Percentiles rank a stretch among this genome's conserved stretches.
phyloP scores from a whole-genome alignment of 2,329 filamentous ascomycete genomes.

The Cercospora brassicicola region DNA sequence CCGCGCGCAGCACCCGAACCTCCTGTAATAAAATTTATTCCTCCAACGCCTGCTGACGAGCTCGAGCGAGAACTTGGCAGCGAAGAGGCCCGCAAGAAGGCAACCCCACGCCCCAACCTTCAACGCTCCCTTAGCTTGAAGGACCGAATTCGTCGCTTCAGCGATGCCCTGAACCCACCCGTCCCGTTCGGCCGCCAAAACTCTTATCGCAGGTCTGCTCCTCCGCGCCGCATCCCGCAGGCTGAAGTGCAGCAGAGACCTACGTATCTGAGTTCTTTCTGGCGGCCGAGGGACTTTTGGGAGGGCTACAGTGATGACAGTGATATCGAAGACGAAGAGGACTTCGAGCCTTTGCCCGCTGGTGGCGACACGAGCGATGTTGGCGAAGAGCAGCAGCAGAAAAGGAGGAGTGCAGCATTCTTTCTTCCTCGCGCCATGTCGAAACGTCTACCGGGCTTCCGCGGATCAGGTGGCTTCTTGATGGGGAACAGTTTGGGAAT shows the following conservation, averaged over 20 bases:
- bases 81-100: not conserved
- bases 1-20: conserved; percentile 59
- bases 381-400: conserved; percentile 10
- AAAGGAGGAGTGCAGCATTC: conserved; percentile 3
- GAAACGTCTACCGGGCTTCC: conserved; percentile 42
- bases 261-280: conserved; percentile 58
- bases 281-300: conserved; percentile 65
- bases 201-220: conserved; percentile 24
- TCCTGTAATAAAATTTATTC: conserved; percentile 57
- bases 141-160: conserved; percentile 49
- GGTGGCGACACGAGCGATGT: conserved; percentile 52
- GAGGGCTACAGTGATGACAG: conserved; percentile 53
- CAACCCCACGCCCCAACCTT: conserved; percentile 10
- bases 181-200: conserved; percentile 39
- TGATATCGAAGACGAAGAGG: conserved; percentile 34
- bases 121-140: conserved; percentile 44
- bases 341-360: conserved; percentile 41
- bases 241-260: conserved; percentile 28
- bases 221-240: conserved; percentile 26
- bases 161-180: conserved; percentile 47
- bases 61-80: conserved; percentile 43
- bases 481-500: conserved; percentile 60
- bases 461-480: conserved; percentile 48
- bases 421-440: conserved; percentile 37
- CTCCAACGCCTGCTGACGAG: conserved; percentile 54